Conservation (phyloP, 2,329 filamentous ascomycete genomes). For the Tolypocladium sp. region DNA sequence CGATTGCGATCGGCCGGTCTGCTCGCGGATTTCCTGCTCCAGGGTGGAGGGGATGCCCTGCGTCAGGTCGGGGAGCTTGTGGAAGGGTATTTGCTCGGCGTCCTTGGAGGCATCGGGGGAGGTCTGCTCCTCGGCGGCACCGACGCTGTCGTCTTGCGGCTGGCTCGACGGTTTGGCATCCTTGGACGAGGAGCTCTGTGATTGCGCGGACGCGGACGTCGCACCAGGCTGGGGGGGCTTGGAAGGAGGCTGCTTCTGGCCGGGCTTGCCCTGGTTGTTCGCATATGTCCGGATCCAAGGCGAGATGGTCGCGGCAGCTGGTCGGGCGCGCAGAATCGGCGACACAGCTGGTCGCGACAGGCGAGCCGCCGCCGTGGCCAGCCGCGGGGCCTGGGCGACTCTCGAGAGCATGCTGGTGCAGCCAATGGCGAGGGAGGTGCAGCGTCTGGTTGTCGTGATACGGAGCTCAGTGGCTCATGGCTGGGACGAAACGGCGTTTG, state of each 20-base stretch:
- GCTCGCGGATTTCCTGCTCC: conserved; percentile 58
- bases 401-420: conserved; percentile 29
- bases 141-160: conserved; percentile 10
- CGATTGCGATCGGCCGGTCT: conserved; percentile 22
- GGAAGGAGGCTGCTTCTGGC: conserved; percentile 4
- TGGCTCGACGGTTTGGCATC: background rate
- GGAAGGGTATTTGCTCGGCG: conserved; percentile 39
- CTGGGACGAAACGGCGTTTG: background rate
- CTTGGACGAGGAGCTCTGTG: conserved; percentile 3
- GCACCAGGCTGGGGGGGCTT: background rate
- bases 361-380: conserved; percentile 20
- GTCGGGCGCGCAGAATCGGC: conserved; percentile 14
- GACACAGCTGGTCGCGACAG: conserved; percentile 15
- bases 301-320: conserved; percentile 9
- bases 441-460: background rate
- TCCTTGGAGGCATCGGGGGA: conserved; percentile 14
- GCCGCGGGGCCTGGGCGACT: conserved; percentile 22
- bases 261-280: conserved; percentile 7
- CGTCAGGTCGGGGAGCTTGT: conserved; percentile 82
- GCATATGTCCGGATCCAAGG: conserved; percentile 21
- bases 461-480: background rate
- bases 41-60: conserved; percentile 90
- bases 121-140: background rate
- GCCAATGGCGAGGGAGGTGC: background rate
- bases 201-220: background rate